Conservation (phyloP, 176 grass and related monocot species). For the Thinopyrum elongatum region DNA sequence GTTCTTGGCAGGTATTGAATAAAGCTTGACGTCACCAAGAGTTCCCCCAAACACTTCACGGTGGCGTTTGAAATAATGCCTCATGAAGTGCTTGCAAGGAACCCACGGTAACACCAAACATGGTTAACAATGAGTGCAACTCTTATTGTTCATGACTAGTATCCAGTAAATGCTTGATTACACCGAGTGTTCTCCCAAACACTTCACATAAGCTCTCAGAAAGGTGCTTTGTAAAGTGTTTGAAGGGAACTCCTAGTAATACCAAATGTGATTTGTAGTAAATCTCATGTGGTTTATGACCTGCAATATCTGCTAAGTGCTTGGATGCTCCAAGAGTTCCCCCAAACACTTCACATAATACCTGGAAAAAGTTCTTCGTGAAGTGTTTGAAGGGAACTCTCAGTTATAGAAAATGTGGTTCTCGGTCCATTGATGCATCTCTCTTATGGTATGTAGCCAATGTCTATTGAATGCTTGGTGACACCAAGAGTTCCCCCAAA, state of each 20-base stretch:
- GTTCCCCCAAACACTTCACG: too few species aligned
- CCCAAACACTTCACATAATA: slow-evolving; percentile 39
- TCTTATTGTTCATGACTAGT: too few species aligned
- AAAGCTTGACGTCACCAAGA: too few species aligned
- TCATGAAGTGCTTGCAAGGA: too few species aligned
- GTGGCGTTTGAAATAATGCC: not conserved
- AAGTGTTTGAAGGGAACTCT: slow-evolving; percentile 46
- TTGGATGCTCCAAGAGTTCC: slow-evolving; percentile 30
- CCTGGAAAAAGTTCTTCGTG: not conserved
- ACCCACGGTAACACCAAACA: too few species aligned
- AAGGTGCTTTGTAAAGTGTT: slow-evolving; percentile 17
- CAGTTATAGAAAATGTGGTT: slow-evolving; percentile 14
- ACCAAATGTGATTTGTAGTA: slow-evolving; percentile 12
- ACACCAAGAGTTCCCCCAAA: slow-evolving; percentile 6
- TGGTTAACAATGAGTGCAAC: too few species aligned
- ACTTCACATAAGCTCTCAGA: slow-evolving; percentile 38
- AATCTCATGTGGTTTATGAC: not conserved
- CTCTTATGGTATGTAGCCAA: too few species aligned
- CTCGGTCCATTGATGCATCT: too few species aligned
- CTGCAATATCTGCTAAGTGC: not conserved
- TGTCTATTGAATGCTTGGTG: too few species aligned
- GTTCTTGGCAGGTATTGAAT: too few species aligned
- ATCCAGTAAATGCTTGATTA: not conserved
- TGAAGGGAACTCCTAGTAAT: slow-evolving; percentile 34
- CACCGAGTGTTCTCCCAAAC: slow-evolving; percentile 63